Evolutionary conservation across 2,329 filamentous ascomycete species (phyloP), one percentile per base, ranked within the genome.

Genomic region (Sarocladium brachiariae): DNA sequence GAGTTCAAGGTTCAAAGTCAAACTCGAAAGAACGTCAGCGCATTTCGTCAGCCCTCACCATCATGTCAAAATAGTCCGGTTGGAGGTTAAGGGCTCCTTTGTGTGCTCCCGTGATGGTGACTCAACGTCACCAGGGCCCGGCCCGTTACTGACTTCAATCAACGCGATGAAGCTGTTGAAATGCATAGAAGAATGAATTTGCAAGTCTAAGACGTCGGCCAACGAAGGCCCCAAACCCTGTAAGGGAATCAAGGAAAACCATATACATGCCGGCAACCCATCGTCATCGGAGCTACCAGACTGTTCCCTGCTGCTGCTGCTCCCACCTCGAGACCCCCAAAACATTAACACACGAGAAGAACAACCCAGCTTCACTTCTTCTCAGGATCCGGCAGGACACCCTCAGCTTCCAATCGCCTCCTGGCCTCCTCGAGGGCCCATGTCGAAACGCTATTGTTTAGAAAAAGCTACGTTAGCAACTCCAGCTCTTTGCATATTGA

Each of bases 351-450:
- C 27, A 37, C 5, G 11, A 39, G n/a, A 30, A 30, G 27, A 33
- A 31, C 59, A 31, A 9, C 25, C 34, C 25, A 24, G 69, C 7
- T 39, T 50, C 70, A 60, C 67, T 79, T 78, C 73, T 80, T 78
- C 68, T 83, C 77, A 35, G 87, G 86, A 63, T 96, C 92, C 64
- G 88, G 82, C 64, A 97, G 73, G 65, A 97, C 91, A 53, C 93
- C 93, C 76, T 99, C 93, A 54, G 84, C 87, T 75, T 99, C 93
- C 79, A 99, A 83, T 75, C 93, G 81, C 75, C 93, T 82, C 65
- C 93, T 82, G 50, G 93, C 93, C 75, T 99, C 93, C 73, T 99
- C 93, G 38, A 99, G 83, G 56, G 93, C 93, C 93, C 93, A 99
- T 51, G 92, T 97, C 77, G 97, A 93, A 82, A 99, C 96, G 70